phyloP scores from a whole-genome alignment of 257 asterid genomes.

The Solanum ossicruentum region DNA sequence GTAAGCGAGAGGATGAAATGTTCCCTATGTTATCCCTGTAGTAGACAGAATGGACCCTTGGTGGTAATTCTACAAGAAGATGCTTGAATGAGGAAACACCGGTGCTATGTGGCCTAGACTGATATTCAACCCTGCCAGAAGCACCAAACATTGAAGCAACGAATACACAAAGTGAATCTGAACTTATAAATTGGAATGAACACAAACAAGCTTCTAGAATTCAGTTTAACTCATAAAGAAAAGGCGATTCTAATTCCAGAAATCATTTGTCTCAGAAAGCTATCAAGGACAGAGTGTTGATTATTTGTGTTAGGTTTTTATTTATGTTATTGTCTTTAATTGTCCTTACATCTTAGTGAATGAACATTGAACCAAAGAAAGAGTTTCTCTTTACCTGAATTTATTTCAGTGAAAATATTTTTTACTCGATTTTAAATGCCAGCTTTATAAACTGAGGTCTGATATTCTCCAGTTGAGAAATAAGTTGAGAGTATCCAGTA shows the following conservation, averaged over 20 bases:
- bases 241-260: neutral
- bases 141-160: constrained; percentile 4
- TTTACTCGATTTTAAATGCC: neutral
- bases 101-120: constrained; percentile 40
- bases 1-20: constrained; percentile 82
- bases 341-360: neutral
- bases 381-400: neutral
- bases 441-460: neutral
- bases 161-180: neutral
- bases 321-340: neutral
- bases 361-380: neutral
- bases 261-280: neutral
- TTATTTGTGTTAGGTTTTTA: neutral
- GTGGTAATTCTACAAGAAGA: constrained; percentile 86
- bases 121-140: constrained; percentile 82
- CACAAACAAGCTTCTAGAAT: neutral
- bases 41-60: constrained; percentile 95
- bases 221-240: neutral
- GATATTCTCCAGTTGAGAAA: neutral
- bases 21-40: constrained; percentile 94
- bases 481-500: neutral
- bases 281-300: neutral
- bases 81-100: constrained; percentile 89
- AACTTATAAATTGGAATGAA: neutral
- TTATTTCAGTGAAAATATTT: neutral